phyloP scores from a whole-genome alignment of 2,329 filamentous ascomycete species.

The Byssothecium circinans region DNA sequence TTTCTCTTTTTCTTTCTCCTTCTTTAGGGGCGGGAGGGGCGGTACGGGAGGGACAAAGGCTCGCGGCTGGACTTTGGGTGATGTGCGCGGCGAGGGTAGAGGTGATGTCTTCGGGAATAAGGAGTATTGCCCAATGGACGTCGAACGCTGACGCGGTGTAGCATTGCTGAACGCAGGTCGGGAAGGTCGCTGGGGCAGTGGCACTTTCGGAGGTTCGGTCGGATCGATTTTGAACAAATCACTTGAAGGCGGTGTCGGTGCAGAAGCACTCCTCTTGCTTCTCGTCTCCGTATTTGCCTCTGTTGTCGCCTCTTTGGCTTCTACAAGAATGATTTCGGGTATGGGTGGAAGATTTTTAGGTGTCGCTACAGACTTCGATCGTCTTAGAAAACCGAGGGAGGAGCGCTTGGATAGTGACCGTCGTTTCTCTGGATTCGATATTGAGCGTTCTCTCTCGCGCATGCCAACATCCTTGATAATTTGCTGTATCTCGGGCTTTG shows the following conservation, averaged over 20 bases:
- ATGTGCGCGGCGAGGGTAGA: not conserved
- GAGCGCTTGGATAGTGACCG: not conserved
- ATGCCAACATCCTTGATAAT: constrained; percentile 1
- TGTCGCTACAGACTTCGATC: not conserved
- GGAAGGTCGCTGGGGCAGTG: not conserved
- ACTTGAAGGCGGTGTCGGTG: not conserved
- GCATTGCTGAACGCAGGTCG: not conserved
- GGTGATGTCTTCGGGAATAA: not conserved
- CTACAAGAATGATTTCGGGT: not conserved
- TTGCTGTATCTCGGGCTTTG: not conserved
- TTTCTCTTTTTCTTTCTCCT: not conserved
- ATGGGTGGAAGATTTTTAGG: not conserved
- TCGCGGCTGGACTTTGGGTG: not conserved
- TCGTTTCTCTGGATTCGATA: not conserved
- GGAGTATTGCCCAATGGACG: not conserved
- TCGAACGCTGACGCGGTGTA: not conserved
- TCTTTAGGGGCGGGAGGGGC: not conserved
- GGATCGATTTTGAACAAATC: not conserved
- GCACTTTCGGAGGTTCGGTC: not conserved
- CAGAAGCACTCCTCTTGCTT: constrained; percentile 2
- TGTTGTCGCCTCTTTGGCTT: not conserved
- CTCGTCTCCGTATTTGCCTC: not conserved
- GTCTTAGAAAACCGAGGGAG: not conserved
- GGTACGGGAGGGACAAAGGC: not conserved
- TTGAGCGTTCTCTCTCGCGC: not conserved